A percentile compares a stretch with the other conserved stretches of the same genome.
Evolutionary conservation across 2,329 filamentous ascomycete genomes (phyloP).

Genomic region (Hypoxylon rubiginosum): DNA sequence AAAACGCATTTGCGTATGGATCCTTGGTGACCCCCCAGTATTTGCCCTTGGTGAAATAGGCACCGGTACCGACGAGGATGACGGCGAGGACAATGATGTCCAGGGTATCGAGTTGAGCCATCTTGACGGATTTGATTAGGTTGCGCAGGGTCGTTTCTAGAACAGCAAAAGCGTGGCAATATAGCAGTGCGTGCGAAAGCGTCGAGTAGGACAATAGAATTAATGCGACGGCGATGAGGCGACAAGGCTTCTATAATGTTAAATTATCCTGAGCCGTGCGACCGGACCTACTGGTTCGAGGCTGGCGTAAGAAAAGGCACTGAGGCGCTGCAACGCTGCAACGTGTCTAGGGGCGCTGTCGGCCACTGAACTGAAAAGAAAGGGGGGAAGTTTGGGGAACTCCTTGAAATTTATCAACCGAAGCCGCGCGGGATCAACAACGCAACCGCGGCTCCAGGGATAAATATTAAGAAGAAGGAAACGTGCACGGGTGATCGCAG

Average conservation of each 20-base stretch:
- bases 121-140: constrained; percentile 59
- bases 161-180: constrained; percentile 8
- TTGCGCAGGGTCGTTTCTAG: constrained; percentile 15
- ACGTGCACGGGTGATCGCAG: constrained; percentile 15
- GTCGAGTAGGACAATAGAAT: constrained; percentile 12
- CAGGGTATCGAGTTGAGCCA: constrained; percentile 97
- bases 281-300: constrained; percentile 17
- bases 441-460: constrained; percentile 24
- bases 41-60: constrained; percentile 98
- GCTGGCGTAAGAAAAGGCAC: constrained; percentile 18
- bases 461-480: constrained; percentile 20
- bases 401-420: constrained; percentile 35
- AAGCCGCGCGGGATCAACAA: constrained; percentile 24
- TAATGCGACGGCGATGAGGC: constrained; percentile 15
- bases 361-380: constrained; percentile 14
- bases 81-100: constrained; percentile 91
- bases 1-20: constrained; percentile 83
- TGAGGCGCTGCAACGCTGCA: constrained; percentile 36
- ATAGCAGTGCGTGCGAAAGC: constrained; percentile 10
- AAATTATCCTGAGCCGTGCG: constrained; percentile 18
- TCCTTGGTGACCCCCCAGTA: constrained; percentile 92
- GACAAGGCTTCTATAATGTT: constrained; percentile 13
- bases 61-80: constrained; percentile 87
- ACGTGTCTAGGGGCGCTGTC: constrained; percentile 35
- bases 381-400: constrained; percentile 38